Conservation (phyloP, 345 rosid species). For the Clausena lansium region DNA sequence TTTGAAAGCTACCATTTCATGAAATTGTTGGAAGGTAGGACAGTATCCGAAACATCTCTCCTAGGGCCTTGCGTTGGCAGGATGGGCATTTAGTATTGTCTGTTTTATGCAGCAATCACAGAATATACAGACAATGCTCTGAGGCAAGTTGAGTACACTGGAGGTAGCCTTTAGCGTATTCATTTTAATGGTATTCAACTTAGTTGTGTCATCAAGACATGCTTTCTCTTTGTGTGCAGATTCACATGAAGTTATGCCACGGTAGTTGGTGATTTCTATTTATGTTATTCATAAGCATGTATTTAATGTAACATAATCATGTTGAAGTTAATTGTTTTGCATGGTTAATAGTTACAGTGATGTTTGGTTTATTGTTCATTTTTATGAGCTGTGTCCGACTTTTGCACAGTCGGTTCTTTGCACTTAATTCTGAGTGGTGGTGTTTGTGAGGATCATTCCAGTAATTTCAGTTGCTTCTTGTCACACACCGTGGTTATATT, state of each 20-base stretch:
- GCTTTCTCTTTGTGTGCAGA: neutral
- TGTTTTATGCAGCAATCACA: neutral
- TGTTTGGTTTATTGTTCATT: neutral
- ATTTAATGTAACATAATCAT: neutral
- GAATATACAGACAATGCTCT: neutral
- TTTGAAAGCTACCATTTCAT: conserved; percentile 1
- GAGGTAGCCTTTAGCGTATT: neutral
- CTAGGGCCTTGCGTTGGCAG: neutral
- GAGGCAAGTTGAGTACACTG: neutral
- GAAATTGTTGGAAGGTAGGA: neutral
- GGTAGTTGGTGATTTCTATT: neutral
- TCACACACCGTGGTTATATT: neutral
- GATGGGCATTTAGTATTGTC: neutral
- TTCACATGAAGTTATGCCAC: neutral
- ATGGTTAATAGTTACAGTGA: neutral
- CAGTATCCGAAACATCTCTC: neutral
- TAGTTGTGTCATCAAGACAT: neutral
- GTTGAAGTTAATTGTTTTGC: neutral
- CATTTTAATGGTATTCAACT: neutral
- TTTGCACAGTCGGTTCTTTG: neutral
- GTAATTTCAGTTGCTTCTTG: neutral
- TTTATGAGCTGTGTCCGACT: too few species aligned
- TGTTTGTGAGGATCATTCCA: neutral
- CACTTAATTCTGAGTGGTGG: neutral
- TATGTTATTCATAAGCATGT: neutral